Base-by-base conservation (phyloP, 306 rosid genomes). In the Gillenia trifoliata region DNA sequence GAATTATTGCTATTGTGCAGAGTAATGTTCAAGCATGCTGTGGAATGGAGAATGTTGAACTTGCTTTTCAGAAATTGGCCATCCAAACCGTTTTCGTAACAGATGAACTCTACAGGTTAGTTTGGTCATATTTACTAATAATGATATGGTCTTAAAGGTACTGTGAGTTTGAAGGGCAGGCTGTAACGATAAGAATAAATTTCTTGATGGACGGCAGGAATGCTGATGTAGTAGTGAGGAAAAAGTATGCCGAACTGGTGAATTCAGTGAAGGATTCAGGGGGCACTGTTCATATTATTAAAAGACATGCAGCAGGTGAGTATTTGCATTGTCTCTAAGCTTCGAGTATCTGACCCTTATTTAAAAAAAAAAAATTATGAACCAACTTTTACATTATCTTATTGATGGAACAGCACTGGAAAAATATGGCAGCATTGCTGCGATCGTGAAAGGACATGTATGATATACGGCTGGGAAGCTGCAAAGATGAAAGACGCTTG, bases 231-330 rank as follows among this genome's bases (percentile, higher is more conserved):
- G 34, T 77, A 40, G 66, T 77, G n/a, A 86, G 98, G 87, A 47
- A 83, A 78, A 89, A 82, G 74, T 93, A 80, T 70, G 98, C 85
- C 70, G 86, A 85, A 74, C 86, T 93, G 83, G 98, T 91, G 72
- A 86, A 89, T 71, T 87, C 97, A 8, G 94, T 91, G 45, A 90
- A 87, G 84, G 86, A 82, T 78, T 87, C 91, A 26, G 96, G 96
- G n/a, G 98, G 98, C 76, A 66, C 82, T 49, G 97, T 91, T 75
- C 97, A 91, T 80, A 83, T 91, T 91, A 74, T 91, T 97, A 23
- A 97, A 97, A 70, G 98, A 93, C n/a, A n/a, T n/a, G n/a, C n/a
- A n/a, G n/a, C n/a, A 78, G 96, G 98, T 93, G 68, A 93, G 98
- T 86, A 69, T 72, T 61, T 56, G 31, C 65, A 20, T 22, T 23